Percentiles rank a stretch among this genome's conserved stretches.
phyloP scores from a whole-genome alignment of 352 stramenopile species.

The Achlya hypogyna region DNA sequence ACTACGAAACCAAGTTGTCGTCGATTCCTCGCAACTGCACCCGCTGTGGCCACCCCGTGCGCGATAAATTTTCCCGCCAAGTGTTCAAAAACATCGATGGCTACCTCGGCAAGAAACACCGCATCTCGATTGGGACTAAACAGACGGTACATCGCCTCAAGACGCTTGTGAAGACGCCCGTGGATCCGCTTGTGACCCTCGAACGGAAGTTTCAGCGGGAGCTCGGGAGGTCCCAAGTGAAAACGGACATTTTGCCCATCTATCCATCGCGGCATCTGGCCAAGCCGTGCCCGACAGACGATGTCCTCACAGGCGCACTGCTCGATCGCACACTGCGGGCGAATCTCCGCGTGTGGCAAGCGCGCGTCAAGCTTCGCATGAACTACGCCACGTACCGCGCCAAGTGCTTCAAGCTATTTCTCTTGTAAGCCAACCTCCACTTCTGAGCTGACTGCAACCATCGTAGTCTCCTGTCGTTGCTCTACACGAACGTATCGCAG shows the following conservation, averaged over 20 bases:
- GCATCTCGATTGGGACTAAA: neutral
- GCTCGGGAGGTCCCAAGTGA: conserved; percentile 63
- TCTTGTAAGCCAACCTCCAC: conserved; percentile 27
- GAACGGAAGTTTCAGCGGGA: conserved; percentile 44
- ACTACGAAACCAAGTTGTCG: conserved; percentile 48
- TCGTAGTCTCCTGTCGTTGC: conserved; percentile 35
- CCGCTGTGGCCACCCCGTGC: conserved; percentile 46
- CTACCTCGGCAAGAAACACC: neutral
- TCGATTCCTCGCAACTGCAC: conserved; percentile 67
- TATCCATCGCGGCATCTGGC: conserved; percentile 41
- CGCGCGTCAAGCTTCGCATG: conserved; percentile 67
- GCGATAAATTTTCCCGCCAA: conserved; percentile 25
- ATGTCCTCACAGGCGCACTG: conserved; percentile 35
- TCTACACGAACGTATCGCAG: conserved; percentile 72
- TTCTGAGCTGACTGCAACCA: neutral
- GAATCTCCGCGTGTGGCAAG: conserved; percentile 70
- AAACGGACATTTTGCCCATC: conserved; percentile 51
- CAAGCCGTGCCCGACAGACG: conserved; percentile 34
- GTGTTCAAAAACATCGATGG: neutral
- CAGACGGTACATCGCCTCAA: conserved; percentile 6
- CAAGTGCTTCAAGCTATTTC: conserved; percentile 71
- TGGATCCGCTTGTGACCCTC: conserved; percentile 21
- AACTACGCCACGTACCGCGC: conserved; percentile 77
- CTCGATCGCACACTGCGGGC: conserved; percentile 56
- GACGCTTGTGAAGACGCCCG: neutral